phyloP scores from a whole-genome alignment of 106 monocot species.

The Acorus calamus region DNA sequence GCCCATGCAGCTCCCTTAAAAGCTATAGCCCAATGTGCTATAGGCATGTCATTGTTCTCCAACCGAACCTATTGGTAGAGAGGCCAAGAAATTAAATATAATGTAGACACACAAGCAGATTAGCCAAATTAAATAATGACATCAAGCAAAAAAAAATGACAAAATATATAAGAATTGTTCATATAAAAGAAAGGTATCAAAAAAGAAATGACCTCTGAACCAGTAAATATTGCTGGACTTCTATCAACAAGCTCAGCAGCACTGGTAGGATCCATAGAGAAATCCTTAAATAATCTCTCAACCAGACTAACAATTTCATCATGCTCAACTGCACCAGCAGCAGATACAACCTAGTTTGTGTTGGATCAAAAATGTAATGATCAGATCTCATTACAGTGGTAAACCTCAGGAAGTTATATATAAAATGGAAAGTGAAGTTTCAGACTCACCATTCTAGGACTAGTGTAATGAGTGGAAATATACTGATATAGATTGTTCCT shows the following conservation, averaged over 20 bases:
- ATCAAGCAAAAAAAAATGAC: not conserved
- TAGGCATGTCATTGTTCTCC: slow-evolving; percentile 39
- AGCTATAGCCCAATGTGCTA: slow-evolving; percentile 67
- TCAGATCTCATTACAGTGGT: not conserved
- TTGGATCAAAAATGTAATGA: not conserved
- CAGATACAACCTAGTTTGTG: slow-evolving; percentile 69
- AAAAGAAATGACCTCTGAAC: slow-evolving; percentile 39
- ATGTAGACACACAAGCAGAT: not conserved
- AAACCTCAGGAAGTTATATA: not conserved
- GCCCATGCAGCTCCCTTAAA: slow-evolving; percentile 68
- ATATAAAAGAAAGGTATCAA: too few species aligned
- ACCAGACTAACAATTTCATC: slow-evolving; percentile 70
- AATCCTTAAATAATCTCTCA: slow-evolving; percentile 37
- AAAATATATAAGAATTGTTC: slow-evolving; percentile 3
- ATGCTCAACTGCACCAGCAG: slow-evolving; percentile 85
- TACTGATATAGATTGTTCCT: slow-evolving; percentile 51
- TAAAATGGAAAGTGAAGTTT: not conserved
- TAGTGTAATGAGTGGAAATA: slow-evolving; percentile 77
- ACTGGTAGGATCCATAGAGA: slow-evolving; percentile 51
- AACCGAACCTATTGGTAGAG: slow-evolving; percentile 43
- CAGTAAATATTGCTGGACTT: slow-evolving; percentile 79
- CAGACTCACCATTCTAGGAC: slow-evolving; percentile 58
- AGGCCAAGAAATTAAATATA: not conserved
- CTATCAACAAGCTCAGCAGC: slow-evolving; percentile 59
- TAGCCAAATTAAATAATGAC: slow-evolving; percentile 3